These are phyloP conservation scores for Capsicum baccatum DNA, from an alignment of 257 asterid species.

Conservation along the genomic window DNA sequence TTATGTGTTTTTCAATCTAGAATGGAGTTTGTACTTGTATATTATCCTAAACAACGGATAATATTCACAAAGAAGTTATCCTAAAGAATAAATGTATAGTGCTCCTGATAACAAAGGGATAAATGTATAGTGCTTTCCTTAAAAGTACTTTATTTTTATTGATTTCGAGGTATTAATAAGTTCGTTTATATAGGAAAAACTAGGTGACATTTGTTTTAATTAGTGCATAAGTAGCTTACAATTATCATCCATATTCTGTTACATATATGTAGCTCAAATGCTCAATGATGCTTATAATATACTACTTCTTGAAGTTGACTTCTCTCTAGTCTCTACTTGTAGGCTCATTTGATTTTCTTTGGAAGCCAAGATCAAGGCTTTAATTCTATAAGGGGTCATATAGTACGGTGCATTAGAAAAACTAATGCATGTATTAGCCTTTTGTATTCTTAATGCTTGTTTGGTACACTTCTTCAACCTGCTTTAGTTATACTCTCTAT, in stretches of 20 bases:
- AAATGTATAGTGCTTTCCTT: constrained; percentile 17
- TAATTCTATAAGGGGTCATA: background rate
- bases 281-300: background rate
- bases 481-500: no score
- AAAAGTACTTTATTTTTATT: background rate
- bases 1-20: background rate
- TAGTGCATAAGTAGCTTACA: background rate
- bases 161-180: constrained; percentile 3
- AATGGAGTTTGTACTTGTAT: constrained; percentile 4
- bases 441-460: no score
- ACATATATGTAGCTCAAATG: background rate
- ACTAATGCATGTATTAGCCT: no score
- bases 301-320: constrained; percentile 6
- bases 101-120: background rate
- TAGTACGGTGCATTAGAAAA: no score
- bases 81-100: background rate
- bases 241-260: constrained; percentile 4
- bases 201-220: background rate
- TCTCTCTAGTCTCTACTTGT: background rate
- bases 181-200: constrained; percentile 1
- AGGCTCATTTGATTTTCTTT: constrained; percentile 7
- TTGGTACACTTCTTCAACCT: no score
- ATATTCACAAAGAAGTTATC: background rate
- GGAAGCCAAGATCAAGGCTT: background rate
- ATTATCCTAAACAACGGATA: background rate